Evolutionary conservation across 495 filamentous ascomycete genomes (phyloP), one percentile per base, ranked within the genome.

Genomic region (Talaromyces proteolyticus): DNA sequence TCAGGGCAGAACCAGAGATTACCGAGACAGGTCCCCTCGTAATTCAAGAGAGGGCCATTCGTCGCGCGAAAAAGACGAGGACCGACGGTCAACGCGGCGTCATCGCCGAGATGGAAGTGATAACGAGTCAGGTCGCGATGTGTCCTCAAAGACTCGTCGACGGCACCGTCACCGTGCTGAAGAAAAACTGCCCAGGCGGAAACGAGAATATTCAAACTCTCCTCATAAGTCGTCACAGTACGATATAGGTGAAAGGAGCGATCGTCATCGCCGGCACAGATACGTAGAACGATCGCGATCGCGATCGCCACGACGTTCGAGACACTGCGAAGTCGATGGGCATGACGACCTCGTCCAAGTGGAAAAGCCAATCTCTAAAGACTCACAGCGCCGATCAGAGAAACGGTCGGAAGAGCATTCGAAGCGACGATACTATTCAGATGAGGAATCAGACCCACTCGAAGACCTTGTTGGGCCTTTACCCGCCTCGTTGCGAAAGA

Each of bases 391-490:
- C n/a, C n/a, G n/a, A n/a, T n/a, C n/a, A n/a, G n/a, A n/a, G n/a
- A n/a, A n/a, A n/a, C n/a, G n/a, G n/a, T n/a, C n/a, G 29, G 14
- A 34, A 34, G 29, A 34, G 14, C 29, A 34, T 14, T 14, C 4
- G 14, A 34, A 34, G n/a, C n/a, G 29, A 34, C 29, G 25, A n/a
- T 38, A 37, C 4, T 25, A 1, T 22, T 50, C 49, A 1, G 63
- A 52, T 4, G 40, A 62, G 53, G 84, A 88, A 24, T 90, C 89
- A 0, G 89, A 95, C 58, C 85, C 89, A 2, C 65, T 91, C 2
- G 85, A 91, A 50, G 82, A 84, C 4, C 70, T 95, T 22, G 80
- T 96, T 40, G 93, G 93, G 2, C 92, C 92, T 10, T 73, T 76
- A 2, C 87, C 86, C n/a, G 75, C 82, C 4, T 68, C 75, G 3